A percentile compares a stretch with the other conserved stretches of the same genome.
Conservation (phyloP, 768 basidiomycete genomes). For the Termitomyces sp. region DNA sequence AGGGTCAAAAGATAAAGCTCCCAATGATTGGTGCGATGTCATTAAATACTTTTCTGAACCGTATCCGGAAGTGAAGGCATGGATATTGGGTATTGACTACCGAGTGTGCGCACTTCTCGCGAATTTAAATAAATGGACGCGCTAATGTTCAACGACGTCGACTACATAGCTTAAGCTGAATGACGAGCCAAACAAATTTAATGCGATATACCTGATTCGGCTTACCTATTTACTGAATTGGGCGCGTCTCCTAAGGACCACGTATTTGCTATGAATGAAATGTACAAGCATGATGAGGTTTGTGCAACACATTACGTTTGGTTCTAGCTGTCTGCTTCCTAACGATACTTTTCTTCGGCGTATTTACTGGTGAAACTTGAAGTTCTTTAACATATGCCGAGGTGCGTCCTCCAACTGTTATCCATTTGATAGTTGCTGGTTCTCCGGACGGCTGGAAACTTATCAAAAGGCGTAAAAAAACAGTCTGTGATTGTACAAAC, state of each 20-base stretch:
- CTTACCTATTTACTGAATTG: too few relatives aligned
- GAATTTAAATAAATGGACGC: too few relatives aligned
- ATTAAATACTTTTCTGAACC: neutral
- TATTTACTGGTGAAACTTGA: constrained; percentile 33
- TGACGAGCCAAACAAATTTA: too few relatives aligned
- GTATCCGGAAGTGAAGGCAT: neutral
- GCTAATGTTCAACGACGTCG: too few relatives aligned
- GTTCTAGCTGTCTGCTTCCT: constrained; percentile 1
- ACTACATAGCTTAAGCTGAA: too few relatives aligned
- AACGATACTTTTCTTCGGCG: constrained; percentile 1
- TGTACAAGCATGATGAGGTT: neutral
- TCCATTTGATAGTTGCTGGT: constrained; percentile 69
- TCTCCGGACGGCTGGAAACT: constrained; percentile 57
- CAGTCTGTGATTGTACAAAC: constrained; percentile 26
- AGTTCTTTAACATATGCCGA: constrained; percentile 69
- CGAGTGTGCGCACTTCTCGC: too few relatives aligned
- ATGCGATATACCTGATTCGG: too few relatives aligned
- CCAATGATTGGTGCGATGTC: neutral
- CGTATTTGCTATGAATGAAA: neutral
- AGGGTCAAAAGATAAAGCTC: neutral
- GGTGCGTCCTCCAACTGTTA: constrained; percentile 74
- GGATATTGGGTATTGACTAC: neutral
- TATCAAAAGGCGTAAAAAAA: neutral
- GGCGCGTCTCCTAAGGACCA: constrained; percentile 9
- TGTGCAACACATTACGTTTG: neutral